Base-by-base conservation (phyloP, 768 basidiomycete species). In the Boletus reticulatus region DNA sequence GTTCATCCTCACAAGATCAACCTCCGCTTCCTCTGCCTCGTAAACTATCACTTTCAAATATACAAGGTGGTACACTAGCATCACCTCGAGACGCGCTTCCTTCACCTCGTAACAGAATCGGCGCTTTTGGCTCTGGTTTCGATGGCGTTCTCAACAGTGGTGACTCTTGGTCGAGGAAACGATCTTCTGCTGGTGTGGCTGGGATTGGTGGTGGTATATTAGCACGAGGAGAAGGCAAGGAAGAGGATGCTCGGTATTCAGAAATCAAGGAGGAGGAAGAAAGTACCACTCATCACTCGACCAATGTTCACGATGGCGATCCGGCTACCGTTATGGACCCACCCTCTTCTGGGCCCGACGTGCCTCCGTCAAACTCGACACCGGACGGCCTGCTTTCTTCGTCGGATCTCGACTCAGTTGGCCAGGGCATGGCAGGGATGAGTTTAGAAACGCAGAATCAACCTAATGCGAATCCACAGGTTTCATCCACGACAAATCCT, bases 141-240 rank as follows among this genome's bases (percentile, higher is more conserved):
- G 89, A 92, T 62, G 88, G 88, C n/a, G 81, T 90, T 11, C 74
- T 91, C 47, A 77, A 68, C 50, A 76, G 75, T 48, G 84, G 84
- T 45, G 89, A 91, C 50, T 81, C 86, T 31, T 89, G 89, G 89
- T 75, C 84, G 13, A 78, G 84, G 61, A 79, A 84, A 62, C 83
- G 87, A 37, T 72, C 80, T 57, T 84, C 87, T n/a, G 83, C 83
- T 57, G 76, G 79, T 34, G 72, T 77, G 17, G 54, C 74, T 47
- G 88, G 82, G 44, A 67, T 71, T 57, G 69, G 69, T 47, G 58
- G 62, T 2, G 62, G 71, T 69, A 53, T 56, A 67, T 47, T 62
- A 56, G 64, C 72, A 70, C 68, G 83, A 74, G 74, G 73, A 38
- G 73, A 73, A 5, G 72, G 78, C 48, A 71, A 67, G 45, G 67